phyloP scores from a whole-genome alignment of 164 flowering plant genomes.

The Piper betle region DNA sequence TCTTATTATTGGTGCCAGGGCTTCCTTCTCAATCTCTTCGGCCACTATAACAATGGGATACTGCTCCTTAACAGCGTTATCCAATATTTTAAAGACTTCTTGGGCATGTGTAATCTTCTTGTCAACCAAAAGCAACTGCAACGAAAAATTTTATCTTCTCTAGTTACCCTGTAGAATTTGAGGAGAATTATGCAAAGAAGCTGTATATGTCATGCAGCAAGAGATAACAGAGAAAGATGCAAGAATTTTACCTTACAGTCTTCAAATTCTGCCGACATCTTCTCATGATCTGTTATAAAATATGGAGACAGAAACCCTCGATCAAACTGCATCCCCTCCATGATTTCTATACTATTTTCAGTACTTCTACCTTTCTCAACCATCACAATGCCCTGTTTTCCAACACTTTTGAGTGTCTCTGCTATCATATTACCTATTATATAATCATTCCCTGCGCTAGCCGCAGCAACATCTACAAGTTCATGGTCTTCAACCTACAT shows the following conservation, averaged over 20 bases:
- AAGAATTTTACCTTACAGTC: slow-evolving; percentile 56
- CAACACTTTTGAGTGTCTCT: slow-evolving; percentile 62
- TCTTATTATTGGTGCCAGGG: slow-evolving; percentile 67
- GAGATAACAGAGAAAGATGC: not conserved
- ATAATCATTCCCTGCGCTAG: slow-evolving; percentile 86
- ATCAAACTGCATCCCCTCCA: slow-evolving; percentile 89
- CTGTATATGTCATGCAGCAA: not conserved
- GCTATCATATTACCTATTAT: slow-evolving; percentile 76
- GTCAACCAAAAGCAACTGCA: slow-evolving; percentile 91
- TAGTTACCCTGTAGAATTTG: slow-evolving; percentile 10
- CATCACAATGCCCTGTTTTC: slow-evolving; percentile 57
- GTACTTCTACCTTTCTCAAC: slow-evolving; percentile 59
- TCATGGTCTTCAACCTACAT: slow-evolving; percentile 79
- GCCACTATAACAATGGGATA: slow-evolving; percentile 69
- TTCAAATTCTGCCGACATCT: slow-evolving; percentile 50
- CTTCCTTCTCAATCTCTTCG: slow-evolving; percentile 76
- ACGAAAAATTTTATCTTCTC: slow-evolving; percentile 15
- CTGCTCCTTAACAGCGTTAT: slow-evolving; percentile 60
- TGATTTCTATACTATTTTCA: slow-evolving; percentile 46
- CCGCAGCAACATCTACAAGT: slow-evolving; percentile 79
- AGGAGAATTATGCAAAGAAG: not conserved
- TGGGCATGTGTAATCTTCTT: slow-evolving; percentile 54
- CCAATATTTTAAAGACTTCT: slow-evolving; percentile 68
- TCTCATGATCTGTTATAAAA: slow-evolving; percentile 64
- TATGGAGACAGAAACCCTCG: slow-evolving; percentile 88